These are phyloP conservation scores for Paramicrosporidium saccamoebae DNA, from an alignment of 371 early-diverging fungal genomes.

Conservation along the genomic window DNA sequence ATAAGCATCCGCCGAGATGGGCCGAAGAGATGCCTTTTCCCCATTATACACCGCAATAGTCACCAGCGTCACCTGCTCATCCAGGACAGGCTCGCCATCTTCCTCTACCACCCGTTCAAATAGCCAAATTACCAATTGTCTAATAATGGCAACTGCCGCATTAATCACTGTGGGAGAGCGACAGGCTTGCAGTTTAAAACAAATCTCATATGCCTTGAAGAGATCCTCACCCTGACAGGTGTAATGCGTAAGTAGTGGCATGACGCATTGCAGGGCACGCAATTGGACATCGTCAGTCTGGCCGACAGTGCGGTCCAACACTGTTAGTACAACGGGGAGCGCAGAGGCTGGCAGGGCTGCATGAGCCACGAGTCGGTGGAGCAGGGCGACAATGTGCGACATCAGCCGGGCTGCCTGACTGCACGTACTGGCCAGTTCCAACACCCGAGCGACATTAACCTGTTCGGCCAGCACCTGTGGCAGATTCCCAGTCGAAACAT, in stretches of 20 bases:
- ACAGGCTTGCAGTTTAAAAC: conserved; percentile 51
- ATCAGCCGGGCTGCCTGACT: too few relatives aligned
- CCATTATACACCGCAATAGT: neutral
- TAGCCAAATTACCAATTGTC: conserved; percentile 62
- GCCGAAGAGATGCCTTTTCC: neutral
- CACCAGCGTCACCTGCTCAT: conserved; percentile 4
- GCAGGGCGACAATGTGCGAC: too few relatives aligned
- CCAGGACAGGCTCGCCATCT: conserved; percentile 8
- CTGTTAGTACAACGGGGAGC: conserved; percentile 21
- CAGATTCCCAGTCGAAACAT: too few relatives aligned
- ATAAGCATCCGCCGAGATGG: conserved; percentile 37
- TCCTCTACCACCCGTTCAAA: conserved; percentile 62
- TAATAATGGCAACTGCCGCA: conserved; percentile 73
- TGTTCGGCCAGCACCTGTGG: too few relatives aligned
- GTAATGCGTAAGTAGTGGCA: conserved; percentile 59
- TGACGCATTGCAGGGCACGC: conserved; percentile 58
- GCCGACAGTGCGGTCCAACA: conserved; percentile 26
- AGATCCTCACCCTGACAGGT: conserved; percentile 38
- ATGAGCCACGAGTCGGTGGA: conserved; percentile 51
- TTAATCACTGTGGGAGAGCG: conserved; percentile 43
- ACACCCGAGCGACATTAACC: too few relatives aligned
- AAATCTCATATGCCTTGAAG: conserved; percentile 55
- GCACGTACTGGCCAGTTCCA: too few relatives aligned
- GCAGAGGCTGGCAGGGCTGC: conserved; percentile 47
- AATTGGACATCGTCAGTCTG: conserved; percentile 59